Base-by-base conservation (phyloP, 2,329 filamentous ascomycete species). In the Clarireedia paspali region DNA sequence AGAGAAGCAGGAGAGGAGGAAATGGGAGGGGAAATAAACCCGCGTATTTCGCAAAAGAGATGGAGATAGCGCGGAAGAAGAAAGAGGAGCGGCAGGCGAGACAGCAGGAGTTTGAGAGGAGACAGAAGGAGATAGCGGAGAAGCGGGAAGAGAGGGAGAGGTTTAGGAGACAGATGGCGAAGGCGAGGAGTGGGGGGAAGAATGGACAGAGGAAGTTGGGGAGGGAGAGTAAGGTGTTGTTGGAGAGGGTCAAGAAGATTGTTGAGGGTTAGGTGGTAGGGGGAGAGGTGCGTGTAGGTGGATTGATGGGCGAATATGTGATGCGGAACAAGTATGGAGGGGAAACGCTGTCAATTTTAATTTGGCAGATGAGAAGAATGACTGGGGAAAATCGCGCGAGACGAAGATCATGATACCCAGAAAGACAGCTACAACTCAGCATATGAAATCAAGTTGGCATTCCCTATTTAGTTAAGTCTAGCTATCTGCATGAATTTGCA, bases 121-220 rank as follows among this genome's bases (percentile, higher is more conserved):
- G 77, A 7, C 70, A 75, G 50, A 73, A 73, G 58, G 74, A 84
- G 60, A 74, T 77, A 39, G 79, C 80, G 49, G 76, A 80, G 61
- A 76, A 82, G 56, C 79, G 84, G 63, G 79, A 79, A 62, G 83
- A 87, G 61, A 76, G 84, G 38, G 81, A 80, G 64, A 45, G 60
- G 20, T 66, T 68, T 44, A 57, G 68, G 38, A 64, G 59, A 56
- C 77, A 78, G 1, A 88, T 88, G 68, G 67, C 63, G 7, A 70
- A 70, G 56, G 68, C 68, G 30, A 65, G 67, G 65, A 75, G 73
- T 40, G 82, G 82, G 6, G 85, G 83, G 47, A 78, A 77, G 64
- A 80, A 83, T 69, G 85, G 85, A 9, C 82, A 86, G 70, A 75
- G 82, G 67, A 87, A 85, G 69, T 68, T 89, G 54, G 86, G 86